phyloP scores from a whole-genome alignment of 495 filamentous ascomycete genomes.

The Aspergillus panamensis region DNA sequence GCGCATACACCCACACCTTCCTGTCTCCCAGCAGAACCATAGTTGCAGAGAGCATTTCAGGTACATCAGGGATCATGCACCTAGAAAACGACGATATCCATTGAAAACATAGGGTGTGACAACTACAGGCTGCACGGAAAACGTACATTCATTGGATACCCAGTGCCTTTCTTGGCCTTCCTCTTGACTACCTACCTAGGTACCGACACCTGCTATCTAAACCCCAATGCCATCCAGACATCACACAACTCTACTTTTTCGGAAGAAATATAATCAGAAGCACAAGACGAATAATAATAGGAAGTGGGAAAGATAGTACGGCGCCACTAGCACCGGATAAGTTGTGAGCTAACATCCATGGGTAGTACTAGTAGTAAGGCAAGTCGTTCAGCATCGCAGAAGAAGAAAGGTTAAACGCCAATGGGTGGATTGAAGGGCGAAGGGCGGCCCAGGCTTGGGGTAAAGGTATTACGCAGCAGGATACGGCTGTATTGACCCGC shows the following conservation, averaged over 20 bases:
- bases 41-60: background rate
- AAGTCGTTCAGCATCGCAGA: slow-evolving; percentile 2
- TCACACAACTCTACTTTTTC: slow-evolving; percentile 1
- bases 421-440: too few relatives aligned
- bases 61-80: background rate
- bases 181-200: too few relatives aligned
- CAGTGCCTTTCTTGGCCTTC: background rate
- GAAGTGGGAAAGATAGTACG: slow-evolving; percentile 23
- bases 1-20: background rate
- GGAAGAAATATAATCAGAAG: slow-evolving; percentile 16
- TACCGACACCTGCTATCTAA: background rate
- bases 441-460: background rate
- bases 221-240: background rate
- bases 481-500: slow-evolving; percentile 6
- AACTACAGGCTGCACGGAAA: background rate
- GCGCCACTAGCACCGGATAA: slow-evolving; percentile 19
- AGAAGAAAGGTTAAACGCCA: background rate
- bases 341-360: slow-evolving; percentile 6
- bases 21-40: background rate
- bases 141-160: slow-evolving; percentile 12
- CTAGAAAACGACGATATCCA: background rate
- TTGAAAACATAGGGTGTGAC: slow-evolving; percentile 6
- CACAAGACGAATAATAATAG: slow-evolving; percentile 23
- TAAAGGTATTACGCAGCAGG: background rate
- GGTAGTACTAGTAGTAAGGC: slow-evolving; percentile 8